Evolutionary conservation across 345 rosid genomes (phyloP), one percentile per base, ranked within the genome.

Genomic region (Carallia brachiata): DNA sequence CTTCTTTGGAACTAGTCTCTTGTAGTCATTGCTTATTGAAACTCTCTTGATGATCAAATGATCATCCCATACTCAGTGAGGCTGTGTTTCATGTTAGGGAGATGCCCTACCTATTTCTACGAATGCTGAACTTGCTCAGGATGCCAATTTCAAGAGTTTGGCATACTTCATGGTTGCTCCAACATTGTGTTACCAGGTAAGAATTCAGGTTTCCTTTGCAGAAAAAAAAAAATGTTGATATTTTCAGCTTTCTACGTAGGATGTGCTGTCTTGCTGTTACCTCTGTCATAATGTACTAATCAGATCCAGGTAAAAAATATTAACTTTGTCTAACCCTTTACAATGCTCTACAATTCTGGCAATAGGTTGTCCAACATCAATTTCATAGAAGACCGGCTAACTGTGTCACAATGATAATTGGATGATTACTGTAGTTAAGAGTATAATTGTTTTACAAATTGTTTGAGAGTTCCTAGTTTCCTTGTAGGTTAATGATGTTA

Each of bases 171-270:
- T 95, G 97, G 83, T 88, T 66, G 97, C 99, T 65, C 99, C 99
- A 62, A 92, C 99, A 30, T 77, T 95, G 70, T 95, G 99, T 78
- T 95, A 95, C 84, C 99, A 95, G 99, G 99, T 95, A 81, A 69
- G 39, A 28, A 36, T 37, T 23, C 17, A 18, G 28, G 15, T 66
- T 54, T 67, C 36, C 66, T 71, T 23, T 5, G 18, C 19, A 2
- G 2, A 6, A 6, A 61, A 15, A 40, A 9, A 37, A 7, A 56
- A 52, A 19, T 37, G 27, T 9, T 17, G 5, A 17, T 31, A 52
- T 75, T 44, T 69, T 60, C 4, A 27, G 36, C 34, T 28, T 1
- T 61, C 67, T 63, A 7, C 44, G 7, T 9, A 39, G 44, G 44
- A 39, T 39, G 10, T 39, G 44, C 10, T 7, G 8, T 39, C 44